These are phyloP conservation scores for Pichia sp. DNA, from an alignment of 1,139 yeast species.

Conservation along the genomic window DNA sequence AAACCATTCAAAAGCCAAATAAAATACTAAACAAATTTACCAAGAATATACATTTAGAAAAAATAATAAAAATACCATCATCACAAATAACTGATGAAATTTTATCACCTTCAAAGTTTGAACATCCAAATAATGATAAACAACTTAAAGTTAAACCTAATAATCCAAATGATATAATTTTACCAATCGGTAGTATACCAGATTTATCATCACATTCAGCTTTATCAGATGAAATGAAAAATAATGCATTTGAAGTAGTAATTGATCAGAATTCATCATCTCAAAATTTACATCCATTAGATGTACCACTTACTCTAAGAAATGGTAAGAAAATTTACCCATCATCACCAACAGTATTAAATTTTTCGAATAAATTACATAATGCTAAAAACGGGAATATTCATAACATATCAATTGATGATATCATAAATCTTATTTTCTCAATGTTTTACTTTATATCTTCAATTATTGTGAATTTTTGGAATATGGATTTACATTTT, in stretches of 20 bases:
- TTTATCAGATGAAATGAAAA: slow-evolving; percentile 18
- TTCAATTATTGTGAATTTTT: slow-evolving; percentile 13
- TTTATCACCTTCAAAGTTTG: not conserved
- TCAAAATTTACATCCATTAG: slow-evolving; percentile 27
- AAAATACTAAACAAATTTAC: slow-evolving; percentile 1
- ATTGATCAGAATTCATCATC: slow-evolving; percentile 7
- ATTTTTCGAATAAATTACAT: not conserved
- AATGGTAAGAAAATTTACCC: slow-evolving; percentile 17
- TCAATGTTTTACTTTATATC: slow-evolving; percentile 3
- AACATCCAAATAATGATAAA: too few species aligned
- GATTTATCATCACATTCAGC: not conserved
- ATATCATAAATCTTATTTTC: slow-evolving; percentile 9
- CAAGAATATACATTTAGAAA: slow-evolving; percentile 1
- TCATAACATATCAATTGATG: slow-evolving; percentile 1
- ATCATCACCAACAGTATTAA: not conserved
- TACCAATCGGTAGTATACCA: not conserved
- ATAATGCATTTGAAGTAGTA: slow-evolving; percentile 27
- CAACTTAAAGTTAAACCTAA: not conserved
- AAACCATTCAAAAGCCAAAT: not conserved
- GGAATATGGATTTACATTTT: slow-evolving; percentile 25
- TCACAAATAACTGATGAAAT: slow-evolving; percentile 5
- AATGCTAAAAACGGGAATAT: not conserved
- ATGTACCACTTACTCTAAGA: slow-evolving; percentile 23
- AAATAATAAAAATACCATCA: slow-evolving; percentile 9
- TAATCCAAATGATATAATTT: not conserved